Base-by-base conservation (phyloP, 495 filamentous ascomycete genomes). In the Tetracladium marchalianum region DNA sequence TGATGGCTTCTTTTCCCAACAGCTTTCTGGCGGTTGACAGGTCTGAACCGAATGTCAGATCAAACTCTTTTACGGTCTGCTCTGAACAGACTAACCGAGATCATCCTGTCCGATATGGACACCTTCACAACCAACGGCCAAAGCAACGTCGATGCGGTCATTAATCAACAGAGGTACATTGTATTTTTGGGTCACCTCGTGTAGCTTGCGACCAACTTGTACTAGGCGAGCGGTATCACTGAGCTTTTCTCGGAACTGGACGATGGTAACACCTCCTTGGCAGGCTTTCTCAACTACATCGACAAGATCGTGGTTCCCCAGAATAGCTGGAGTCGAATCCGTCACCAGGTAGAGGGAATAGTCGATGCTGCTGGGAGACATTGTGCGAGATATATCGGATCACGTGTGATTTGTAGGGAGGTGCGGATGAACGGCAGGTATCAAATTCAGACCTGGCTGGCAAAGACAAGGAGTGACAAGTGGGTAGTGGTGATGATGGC, bases 51-150 rank as follows among this genome's bases (percentile, higher is more conserved):
- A 35, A 39, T 18, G 42, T 61, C 49, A 58, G 45, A 43, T 49
- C 18, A 41, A 36, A 19, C 35, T 37, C 3, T 37, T n/a, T 37
- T 37, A 9, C n/a, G 35, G n/a, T 37, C 35, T 37, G 35, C 35
- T 37, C 10, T 27, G 22, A 27, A 27, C 22, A 11, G 4, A 60
- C 73, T 44, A 63, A 88, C 85, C 73, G 70, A 95, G 81, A 64
- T 98, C 90, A 75, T 95, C 87, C 64, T 95, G 90, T 27, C 92
- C 90, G 35, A 98, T 73, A 62, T 98, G 90, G 11, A 95, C 85
- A 37, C 92, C 92, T 60, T 95, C 90, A 34, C 82, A 89, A 5
- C 80, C 84, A 36, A 85, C 75, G 12, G 87, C 92, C 22, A 92
- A 69, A 17, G 88, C 89, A 13, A 98, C 85, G 66, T 94, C 90